These are phyloP conservation scores for Psilocybe subaeruginosa DNA, from an alignment of 768 basidiomycete species.

Conservation along the genomic window DNA sequence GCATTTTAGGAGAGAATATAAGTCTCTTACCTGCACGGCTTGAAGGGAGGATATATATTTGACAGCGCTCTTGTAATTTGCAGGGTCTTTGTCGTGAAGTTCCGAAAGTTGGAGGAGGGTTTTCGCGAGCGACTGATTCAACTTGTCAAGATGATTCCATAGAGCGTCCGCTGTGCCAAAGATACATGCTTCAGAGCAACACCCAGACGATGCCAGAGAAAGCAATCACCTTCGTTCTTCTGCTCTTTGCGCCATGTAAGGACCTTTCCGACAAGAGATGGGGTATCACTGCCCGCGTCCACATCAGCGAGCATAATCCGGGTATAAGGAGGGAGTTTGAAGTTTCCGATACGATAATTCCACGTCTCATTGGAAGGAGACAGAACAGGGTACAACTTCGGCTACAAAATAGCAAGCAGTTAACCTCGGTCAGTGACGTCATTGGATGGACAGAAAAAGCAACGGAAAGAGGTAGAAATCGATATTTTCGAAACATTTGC, in stretches of 20 bases:
- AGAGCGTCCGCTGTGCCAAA: constrained; percentile 53
- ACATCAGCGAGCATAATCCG: constrained; percentile 93
- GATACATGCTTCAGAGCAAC: background rate
- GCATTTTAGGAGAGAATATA: background rate
- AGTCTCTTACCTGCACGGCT: constrained; percentile 50
- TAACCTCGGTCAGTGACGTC: constrained; percentile 5
- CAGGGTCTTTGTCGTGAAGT: constrained; percentile 48
- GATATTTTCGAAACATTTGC: background rate
- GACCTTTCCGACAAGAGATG: constrained; percentile 90
- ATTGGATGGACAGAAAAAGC: constrained; percentile 11
- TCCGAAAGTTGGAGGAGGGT: constrained; percentile 55
- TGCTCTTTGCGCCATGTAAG: constrained; percentile 84
- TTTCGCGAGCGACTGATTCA: constrained; percentile 62
- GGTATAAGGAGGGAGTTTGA: constrained; percentile 83
- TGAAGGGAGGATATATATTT: constrained; percentile 66
- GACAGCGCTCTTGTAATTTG: constrained; percentile 56
- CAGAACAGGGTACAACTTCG: constrained; percentile 52
- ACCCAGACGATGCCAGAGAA: background rate
- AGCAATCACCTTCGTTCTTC: constrained; percentile 49
- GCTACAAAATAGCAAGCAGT: constrained; percentile 16
- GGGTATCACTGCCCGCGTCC: constrained; percentile 94
- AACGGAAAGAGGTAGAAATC: background rate
- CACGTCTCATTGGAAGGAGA: constrained; percentile 70
- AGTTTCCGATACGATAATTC: constrained; percentile 71
- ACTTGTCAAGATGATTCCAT: constrained; percentile 65